Conservation (phyloP, 495 filamentous ascomycete species). For the Evernia prunastri region DNA sequence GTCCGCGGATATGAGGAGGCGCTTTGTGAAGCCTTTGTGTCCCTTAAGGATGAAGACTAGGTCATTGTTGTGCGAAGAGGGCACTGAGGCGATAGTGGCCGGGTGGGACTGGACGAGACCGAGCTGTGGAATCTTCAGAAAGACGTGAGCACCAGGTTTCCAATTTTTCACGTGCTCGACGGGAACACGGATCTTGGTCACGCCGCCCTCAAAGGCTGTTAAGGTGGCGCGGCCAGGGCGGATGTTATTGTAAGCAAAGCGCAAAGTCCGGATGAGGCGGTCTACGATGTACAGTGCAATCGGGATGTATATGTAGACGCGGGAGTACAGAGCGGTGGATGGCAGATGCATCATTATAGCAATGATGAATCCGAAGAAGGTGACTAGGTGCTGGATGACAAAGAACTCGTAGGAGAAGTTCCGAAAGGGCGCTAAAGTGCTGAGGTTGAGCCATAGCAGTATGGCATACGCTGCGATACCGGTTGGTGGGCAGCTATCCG, state of each 20-base stretch:
- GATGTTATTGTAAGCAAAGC: slow-evolving; percentile 15
- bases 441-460: slow-evolving; percentile 63
- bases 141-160: slow-evolving; percentile 71
- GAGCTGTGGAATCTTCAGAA: slow-evolving; percentile 63
- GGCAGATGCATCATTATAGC: slow-evolving; percentile 60
- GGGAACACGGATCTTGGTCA: slow-evolving; percentile 63
- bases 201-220: slow-evolving; percentile 52
- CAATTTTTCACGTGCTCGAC: slow-evolving; percentile 59
- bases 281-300: slow-evolving; percentile 67
- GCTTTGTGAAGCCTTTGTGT: slow-evolving; percentile 15
- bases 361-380: slow-evolving; percentile 60
- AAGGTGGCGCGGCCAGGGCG: slow-evolving; percentile 39
- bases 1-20: not conserved
- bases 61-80: slow-evolving; percentile 25
- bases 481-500: slow-evolving; percentile 56
- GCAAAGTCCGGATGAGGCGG: slow-evolving; percentile 44
- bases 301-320: slow-evolving; percentile 58
- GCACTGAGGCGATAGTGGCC: slow-evolving; percentile 67
- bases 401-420: slow-evolving; percentile 71
- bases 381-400: slow-evolving; percentile 69
- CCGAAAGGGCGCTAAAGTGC: slow-evolving; percentile 63
- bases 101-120: slow-evolving; percentile 68
- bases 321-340: slow-evolving; percentile 15
- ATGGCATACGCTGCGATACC: slow-evolving; percentile 71
- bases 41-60: slow-evolving; percentile 11